phyloP scores from a whole-genome alignment of 2,329 filamentous ascomycete species.

The Penicillium griseofulvum region DNA sequence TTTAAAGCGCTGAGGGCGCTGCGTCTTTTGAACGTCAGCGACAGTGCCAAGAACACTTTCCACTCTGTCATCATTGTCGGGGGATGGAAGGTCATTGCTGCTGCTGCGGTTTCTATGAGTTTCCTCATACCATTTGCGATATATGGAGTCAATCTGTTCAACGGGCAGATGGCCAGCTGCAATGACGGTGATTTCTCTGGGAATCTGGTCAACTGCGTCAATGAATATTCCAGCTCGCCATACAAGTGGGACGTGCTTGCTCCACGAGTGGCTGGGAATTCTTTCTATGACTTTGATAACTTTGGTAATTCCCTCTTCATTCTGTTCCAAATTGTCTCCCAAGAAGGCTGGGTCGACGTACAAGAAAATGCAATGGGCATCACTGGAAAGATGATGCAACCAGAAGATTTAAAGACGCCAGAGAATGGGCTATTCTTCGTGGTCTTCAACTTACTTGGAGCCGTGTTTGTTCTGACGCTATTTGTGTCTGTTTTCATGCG shows the following conservation, averaged over 20 bases:
- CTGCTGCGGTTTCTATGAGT: slow-evolving; percentile 90
- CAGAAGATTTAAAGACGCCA: slow-evolving; percentile 64
- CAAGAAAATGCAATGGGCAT: slow-evolving; percentile 81
- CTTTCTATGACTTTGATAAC: slow-evolving; percentile 88
- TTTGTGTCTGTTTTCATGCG: slow-evolving; percentile 99
- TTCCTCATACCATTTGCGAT: slow-evolving; percentile 95
- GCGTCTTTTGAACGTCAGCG: slow-evolving; percentile 88
- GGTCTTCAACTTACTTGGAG: slow-evolving; percentile 91
- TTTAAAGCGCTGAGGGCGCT: slow-evolving; percentile 95
- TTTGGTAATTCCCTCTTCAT: slow-evolving; percentile 94
- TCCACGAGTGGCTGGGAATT: slow-evolving; percentile 76
- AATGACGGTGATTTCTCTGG: slow-evolving; percentile 67
- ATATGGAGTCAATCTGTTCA: slow-evolving; percentile 91
- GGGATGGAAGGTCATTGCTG: slow-evolving; percentile 88
- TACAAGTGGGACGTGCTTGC: slow-evolving; percentile 83
- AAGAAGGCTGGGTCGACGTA: slow-evolving; percentile 97
- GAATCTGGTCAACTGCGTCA: slow-evolving; percentile 68
- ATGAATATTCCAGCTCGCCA: slow-evolving; percentile 74
- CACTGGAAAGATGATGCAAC: slow-evolving; percentile 72
- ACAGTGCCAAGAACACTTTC: slow-evolving; percentile 92
- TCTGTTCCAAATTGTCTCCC: slow-evolving; percentile 96
- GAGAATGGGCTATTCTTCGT: slow-evolving; percentile 94
- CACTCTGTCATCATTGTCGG: slow-evolving; percentile 93
- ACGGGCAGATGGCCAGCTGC: slow-evolving; percentile 73
- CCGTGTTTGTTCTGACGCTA: slow-evolving; percentile 92